Base-by-base conservation (phyloP, 202 grass and related monocot species). In the Hordeum pubiflorum region DNA sequence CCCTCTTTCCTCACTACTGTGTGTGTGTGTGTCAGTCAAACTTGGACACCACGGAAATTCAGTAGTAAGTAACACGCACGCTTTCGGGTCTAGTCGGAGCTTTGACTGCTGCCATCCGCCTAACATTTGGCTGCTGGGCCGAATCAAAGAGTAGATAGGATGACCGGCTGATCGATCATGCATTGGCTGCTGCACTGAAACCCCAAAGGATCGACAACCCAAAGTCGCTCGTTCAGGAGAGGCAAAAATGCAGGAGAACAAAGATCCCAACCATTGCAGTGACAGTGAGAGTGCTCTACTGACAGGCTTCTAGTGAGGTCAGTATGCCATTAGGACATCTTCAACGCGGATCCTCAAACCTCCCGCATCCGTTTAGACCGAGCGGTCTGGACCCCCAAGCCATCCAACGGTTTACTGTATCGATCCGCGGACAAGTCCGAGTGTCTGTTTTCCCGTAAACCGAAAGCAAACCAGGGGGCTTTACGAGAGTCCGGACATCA, bases 71-170 rank as follows among this genome's bases (percentile, higher is more conserved):
- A 41, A 21, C 9, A 39, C 57, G 29, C 7, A 21, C 7, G 61
- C 77, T 67, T 54, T 66, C 61, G 10, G 11, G 77, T 48, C 39
- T 0, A 3, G 6, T 10, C 44, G 17, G 26, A 8, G 13, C 75
- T 66, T 79, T 36, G 60, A 78, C 60, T 22, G 62, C 61, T 78
- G 67, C 59, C 36, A 15, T 46, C 59, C 66, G 48, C 84, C 60
- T 59, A 75, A 86, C 60, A 36, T 79, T 29, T 72, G 68, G 40
- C 68, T 18, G 27, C 12, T 40, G 43, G 23, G 38, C 13, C 29
- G 38, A 43, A 65, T 9, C 33, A 15, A 21, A 56, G 46, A 39
- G 9, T 27, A 21, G n/a, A 4, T 9, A 43, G 43, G 44, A 48
- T 31, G 58, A 5, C 11, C 66, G n/a, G 69, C 9, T 20, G 5